A percentile compares a stretch with the other conserved stretches of the same genome.
phyloP scores from a whole-genome alignment of 345 rosid genomes.

The Tarenaya hassleriana region DNA sequence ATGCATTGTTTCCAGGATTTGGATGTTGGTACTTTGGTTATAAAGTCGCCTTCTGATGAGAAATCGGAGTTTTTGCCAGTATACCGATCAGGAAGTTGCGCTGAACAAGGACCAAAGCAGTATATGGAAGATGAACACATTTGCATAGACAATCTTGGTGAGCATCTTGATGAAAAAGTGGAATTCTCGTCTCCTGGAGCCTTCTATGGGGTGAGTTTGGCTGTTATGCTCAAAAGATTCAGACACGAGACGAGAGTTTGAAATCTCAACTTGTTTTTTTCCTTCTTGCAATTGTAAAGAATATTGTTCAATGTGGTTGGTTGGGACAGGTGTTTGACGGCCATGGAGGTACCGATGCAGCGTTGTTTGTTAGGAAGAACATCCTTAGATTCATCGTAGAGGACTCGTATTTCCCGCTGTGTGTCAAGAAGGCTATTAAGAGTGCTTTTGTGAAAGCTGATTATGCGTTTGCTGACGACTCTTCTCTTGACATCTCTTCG shows the following conservation, averaged over 20 bases:
- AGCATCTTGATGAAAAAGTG: conserved; percentile 40
- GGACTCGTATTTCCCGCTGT: conserved; percentile 72
- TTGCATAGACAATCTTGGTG: conserved; percentile 75
- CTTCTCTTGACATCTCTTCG: conserved; percentile 85
- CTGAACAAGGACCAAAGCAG: conserved; percentile 84
- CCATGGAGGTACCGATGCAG: conserved; percentile 96
- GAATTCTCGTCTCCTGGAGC: conserved; percentile 68
- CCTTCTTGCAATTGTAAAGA: not conserved
- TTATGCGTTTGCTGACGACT: conserved; percentile 81
- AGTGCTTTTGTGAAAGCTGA: conserved; percentile 83
- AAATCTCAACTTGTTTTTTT: not conserved
- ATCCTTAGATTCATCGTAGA: conserved; percentile 69
- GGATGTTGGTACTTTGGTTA: conserved; percentile 47
- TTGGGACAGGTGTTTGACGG: conserved; percentile 96
- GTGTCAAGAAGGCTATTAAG: conserved; percentile 68
- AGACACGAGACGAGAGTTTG: not conserved
- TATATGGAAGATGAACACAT: conserved; percentile 94
- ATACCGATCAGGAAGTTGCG: conserved; percentile 85
- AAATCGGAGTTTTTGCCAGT: conserved; percentile 48
- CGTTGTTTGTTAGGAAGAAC: conserved; percentile 62
- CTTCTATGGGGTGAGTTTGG: conserved; percentile 80
- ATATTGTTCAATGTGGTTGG: conserved; percentile 18
- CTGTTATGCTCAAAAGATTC: conserved; percentile 6
- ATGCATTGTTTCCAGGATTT: conserved; percentile 41
- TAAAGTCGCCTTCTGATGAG: conserved; percentile 47